Conservation (phyloP, 2,329 filamentous ascomycete species). For the Hypoxylon sp. region DNA sequence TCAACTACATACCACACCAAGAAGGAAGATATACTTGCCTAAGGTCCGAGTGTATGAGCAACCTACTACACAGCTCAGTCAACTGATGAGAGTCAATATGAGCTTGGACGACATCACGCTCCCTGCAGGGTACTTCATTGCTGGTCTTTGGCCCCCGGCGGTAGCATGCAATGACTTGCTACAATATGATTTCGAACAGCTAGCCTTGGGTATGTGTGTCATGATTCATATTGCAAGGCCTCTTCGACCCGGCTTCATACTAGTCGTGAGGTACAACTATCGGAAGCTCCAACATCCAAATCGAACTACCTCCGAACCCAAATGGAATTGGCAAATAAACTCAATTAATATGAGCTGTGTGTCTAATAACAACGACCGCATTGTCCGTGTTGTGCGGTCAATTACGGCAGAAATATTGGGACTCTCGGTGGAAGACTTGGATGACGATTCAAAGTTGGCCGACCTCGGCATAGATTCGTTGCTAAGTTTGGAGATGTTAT, state of each 20-base stretch:
- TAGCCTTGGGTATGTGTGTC: background rate
- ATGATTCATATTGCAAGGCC: slow-evolving; percentile 16
- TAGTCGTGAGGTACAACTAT: slow-evolving; percentile 1
- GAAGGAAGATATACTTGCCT: slow-evolving; percentile 9
- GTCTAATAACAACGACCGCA: background rate
- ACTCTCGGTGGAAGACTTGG: slow-evolving; percentile 1
- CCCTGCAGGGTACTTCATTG: slow-evolving; percentile 14
- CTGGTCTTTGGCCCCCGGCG: slow-evolving; percentile 16
- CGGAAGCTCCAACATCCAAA: background rate
- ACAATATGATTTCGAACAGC: background rate
- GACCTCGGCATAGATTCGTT: slow-evolving; percentile 15
- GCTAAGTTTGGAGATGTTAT: slow-evolving; percentile 6
- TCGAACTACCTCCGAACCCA: background rate
- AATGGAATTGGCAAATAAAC: background rate
- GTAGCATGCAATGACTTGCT: background rate
- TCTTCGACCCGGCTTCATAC: slow-evolving; percentile 1
- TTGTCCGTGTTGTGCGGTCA: background rate
- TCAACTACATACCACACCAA: background rate
- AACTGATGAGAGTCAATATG: slow-evolving; percentile 4
- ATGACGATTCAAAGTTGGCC: background rate
- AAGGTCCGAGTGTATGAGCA: slow-evolving; percentile 14
- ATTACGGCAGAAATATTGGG: background rate
- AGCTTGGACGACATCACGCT: background rate
- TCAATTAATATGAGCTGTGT: background rate
- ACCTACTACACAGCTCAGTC: background rate